Conservation (phyloP, 306 rosid genomes). For the Vicia villosa region DNA sequence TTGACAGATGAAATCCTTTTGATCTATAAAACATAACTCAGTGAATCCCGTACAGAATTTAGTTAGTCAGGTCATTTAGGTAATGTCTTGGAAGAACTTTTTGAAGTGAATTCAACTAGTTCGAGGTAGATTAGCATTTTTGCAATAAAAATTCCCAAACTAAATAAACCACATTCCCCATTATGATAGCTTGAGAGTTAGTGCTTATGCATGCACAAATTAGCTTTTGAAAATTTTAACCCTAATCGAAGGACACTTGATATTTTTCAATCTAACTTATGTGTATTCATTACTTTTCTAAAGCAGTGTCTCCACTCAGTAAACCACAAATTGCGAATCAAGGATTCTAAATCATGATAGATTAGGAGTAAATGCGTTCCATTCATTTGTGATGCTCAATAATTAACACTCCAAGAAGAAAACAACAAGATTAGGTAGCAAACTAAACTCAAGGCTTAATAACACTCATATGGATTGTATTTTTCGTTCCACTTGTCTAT, state of each 20-base stretch:
- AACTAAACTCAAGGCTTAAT: conserved; percentile 7
- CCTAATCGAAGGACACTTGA: neutral
- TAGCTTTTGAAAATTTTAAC: neutral
- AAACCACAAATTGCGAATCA: conserved; percentile 36
- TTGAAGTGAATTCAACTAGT: neutral
- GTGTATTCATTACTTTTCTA: neutral
- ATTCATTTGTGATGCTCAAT: conserved; percentile 20
- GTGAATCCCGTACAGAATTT: neutral
- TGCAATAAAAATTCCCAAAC: neutral
- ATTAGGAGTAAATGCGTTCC: conserved; percentile 22
- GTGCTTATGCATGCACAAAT: neutral
- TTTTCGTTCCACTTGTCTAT: conserved; percentile 14
- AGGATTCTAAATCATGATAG: conserved; percentile 35
- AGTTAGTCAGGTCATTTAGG: neutral
- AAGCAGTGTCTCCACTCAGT: conserved; percentile 19
- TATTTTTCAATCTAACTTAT: neutral
- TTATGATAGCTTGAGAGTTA: neutral
- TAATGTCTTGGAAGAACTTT: neutral
- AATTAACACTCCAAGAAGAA: conserved; percentile 25
- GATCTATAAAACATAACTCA: neutral
- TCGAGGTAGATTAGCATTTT: neutral
- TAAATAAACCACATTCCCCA: neutral
- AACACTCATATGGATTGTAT: neutral
- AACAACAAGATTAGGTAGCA: conserved; percentile 10
- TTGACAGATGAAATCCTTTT: neutral